phyloP scores from a whole-genome alignment of 768 basidiomycete species.

The Cantharellus anzutake region DNA sequence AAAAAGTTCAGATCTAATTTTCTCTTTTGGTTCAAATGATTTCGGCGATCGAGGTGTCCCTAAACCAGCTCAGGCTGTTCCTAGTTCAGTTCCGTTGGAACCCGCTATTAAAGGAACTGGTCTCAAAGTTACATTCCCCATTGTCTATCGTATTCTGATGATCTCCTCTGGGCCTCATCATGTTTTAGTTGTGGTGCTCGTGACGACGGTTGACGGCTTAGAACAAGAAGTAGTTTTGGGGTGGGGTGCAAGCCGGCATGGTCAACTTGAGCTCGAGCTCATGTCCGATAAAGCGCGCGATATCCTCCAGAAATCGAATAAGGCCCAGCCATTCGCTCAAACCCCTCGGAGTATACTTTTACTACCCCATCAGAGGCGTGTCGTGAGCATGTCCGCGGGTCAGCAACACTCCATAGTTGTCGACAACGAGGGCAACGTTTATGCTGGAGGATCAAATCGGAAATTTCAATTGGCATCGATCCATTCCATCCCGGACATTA shows the following conservation, averaged over 20 bases:
- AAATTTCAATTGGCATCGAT: constrained; percentile 36
- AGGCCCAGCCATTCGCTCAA: constrained; percentile 16
- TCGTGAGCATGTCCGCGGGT: constrained; percentile 23
- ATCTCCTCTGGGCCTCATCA: constrained; percentile 57
- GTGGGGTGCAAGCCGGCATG: constrained; percentile 76
- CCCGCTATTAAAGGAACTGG: background rate
- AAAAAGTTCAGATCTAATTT: constrained; percentile 18
- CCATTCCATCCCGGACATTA: constrained; percentile 2
- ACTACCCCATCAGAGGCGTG: constrained; percentile 21
- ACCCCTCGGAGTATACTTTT: constrained; percentile 20
- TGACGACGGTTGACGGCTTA: background rate
- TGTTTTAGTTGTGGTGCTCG: constrained; percentile 30
- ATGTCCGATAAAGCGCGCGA: background rate
- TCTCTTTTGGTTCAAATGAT: constrained; percentile 74
- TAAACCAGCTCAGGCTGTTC: background rate
- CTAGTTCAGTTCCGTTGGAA: background rate
- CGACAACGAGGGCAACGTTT: constrained; percentile 13
- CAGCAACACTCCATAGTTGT: constrained; percentile 34
- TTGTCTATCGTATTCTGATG: constrained; percentile 18
- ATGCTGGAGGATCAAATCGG: constrained; percentile 48
- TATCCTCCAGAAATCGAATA: constrained; percentile 10
- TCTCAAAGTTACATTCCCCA: background rate
- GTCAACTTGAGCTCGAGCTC: constrained; percentile 42
- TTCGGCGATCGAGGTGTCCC: constrained; percentile 56
- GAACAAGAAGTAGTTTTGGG: constrained; percentile 30